Conservation (phyloP, 2,329 filamentous ascomycete species). For the Dichotomopilus funicola region DNA sequence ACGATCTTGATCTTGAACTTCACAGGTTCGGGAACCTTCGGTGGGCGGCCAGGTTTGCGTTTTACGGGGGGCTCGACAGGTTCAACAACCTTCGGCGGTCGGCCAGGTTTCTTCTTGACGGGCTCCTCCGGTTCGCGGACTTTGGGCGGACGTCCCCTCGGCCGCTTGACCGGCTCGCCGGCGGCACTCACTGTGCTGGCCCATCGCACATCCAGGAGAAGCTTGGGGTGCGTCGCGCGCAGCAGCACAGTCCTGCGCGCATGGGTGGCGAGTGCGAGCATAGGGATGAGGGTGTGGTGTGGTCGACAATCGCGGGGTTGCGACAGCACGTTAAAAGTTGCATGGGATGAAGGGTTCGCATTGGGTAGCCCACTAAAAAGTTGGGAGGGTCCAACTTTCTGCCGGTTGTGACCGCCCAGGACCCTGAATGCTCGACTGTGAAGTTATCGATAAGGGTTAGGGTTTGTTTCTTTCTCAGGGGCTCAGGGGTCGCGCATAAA, state of each 20-base stretch:
- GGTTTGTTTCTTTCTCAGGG: background rate
- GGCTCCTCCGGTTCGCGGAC: too few relatives aligned
- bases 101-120: too few relatives aligned
- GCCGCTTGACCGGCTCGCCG: too few relatives aligned
- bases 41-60: too few relatives aligned
- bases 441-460: background rate
- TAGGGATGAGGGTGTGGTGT: background rate
- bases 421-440: background rate
- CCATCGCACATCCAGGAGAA: too few relatives aligned
- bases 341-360: background rate
- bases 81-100: too few relatives aligned
- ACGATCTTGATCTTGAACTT: too few relatives aligned
- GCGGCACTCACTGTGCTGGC: too few relatives aligned
- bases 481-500: background rate
- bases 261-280: constrained; percentile 15
- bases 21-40: too few relatives aligned
- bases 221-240: constrained; percentile 2
- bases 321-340: background rate
- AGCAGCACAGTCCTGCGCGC: constrained; percentile 2
- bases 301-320: background rate
- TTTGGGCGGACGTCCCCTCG: too few relatives aligned
- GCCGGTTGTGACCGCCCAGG: background rate
- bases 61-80: too few relatives aligned
- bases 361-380: background rate
- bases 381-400: background rate